Base-by-base conservation (phyloP, 495 filamentous ascomycete genomes). In the Aspergillus cristatus region DNA sequence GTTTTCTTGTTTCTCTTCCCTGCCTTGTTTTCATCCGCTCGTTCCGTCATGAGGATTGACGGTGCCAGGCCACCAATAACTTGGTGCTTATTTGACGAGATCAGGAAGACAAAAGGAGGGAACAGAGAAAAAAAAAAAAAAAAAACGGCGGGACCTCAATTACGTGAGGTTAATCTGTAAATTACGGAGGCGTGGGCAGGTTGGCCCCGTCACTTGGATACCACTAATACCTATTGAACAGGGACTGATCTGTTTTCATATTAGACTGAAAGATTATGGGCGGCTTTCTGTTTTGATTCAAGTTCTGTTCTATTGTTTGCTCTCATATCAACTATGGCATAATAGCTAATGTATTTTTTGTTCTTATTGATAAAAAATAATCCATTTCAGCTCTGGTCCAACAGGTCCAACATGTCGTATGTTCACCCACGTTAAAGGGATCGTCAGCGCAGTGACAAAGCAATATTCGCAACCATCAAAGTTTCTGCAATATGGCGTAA, bases 151-250 rank as follows among this genome's bases (percentile, higher is more conserved):
- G n/a, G 32, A 22, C 15, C 22, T 37, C 35, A 7, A 37, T 10
- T 3, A 2, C 14, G 6, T n/a, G 33, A 14, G 33, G 33, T 24
- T 43, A 47, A 51, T 45, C 33, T 66, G 57, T 67, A 64, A 56
- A 67, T 58, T 67, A 67, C 47, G 62, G 63, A 63, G 63, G 60
- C 57, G 50, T 60, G 63, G 55, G 55, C 53, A 52, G 58, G 48
- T 48, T 45, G 53, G 41, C 38, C n/a, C 61, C 37, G 42, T 57
- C 39, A 41, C 44, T 48, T 51, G 35, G 33, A n/a, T 34, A 28
- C 32, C 26, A 24, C 35, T 18, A 31, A 34, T 35, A 30, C 38
- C 32, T 29, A 4, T 24, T 24, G 20, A 24, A 4, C 20, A 24
- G 20, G 20, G 20, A 24, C 20, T 38, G 31, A 29, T 38, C 34